Evolutionary conservation across 768 basidiomycete species (phyloP).

Genomic region (Coprinopsis marcescibilis): DNA sequence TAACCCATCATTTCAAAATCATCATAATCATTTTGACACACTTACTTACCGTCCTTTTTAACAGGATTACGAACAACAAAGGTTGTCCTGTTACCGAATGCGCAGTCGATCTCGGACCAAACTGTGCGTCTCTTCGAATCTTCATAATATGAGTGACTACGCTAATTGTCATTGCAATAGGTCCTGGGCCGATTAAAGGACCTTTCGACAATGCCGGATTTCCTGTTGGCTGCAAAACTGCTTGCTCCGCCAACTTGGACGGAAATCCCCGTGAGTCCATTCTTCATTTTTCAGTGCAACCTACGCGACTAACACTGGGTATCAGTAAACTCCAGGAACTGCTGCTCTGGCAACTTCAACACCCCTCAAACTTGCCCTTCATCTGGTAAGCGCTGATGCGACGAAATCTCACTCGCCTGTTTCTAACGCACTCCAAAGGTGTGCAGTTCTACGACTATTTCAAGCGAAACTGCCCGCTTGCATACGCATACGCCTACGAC

Average conservation of each 20-base stretch:
- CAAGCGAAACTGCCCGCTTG: slow-evolving; percentile 32
- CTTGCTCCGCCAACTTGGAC: slow-evolving; percentile 42
- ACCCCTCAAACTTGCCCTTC: slow-evolving; percentile 48
- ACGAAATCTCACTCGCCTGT: too few species aligned
- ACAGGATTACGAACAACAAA: slow-evolving; percentile 47
- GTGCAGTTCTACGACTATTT: slow-evolving; percentile 27
- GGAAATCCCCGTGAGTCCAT: slow-evolving; percentile 36
- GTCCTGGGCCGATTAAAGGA: slow-evolving; percentile 45
- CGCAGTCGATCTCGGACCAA: slow-evolving; percentile 53
- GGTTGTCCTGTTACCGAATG: slow-evolving; percentile 53
- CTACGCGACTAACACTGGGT: too few species aligned
- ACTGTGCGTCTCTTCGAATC: slow-evolving; percentile 40
- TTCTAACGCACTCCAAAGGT: too few species aligned
- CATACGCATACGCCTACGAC: slow-evolving; percentile 54
- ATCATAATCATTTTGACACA: background rate
- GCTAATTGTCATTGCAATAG: slow-evolving; percentile 18
- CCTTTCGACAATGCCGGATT: slow-evolving; percentile 47
- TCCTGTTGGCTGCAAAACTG: slow-evolving; percentile 56
- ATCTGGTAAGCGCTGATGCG: too few species aligned
- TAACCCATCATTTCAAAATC: too few species aligned
- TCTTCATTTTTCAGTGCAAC: too few species aligned
- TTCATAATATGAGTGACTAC: background rate
- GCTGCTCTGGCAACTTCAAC: slow-evolving; percentile 53
- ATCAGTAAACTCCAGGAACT: slow-evolving; percentile 59
- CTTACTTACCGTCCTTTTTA: background rate